Evolutionary conservation across 2,329 filamentous ascomycete species (phyloP).

Genomic region (Talaromyces funiculosus): DNA sequence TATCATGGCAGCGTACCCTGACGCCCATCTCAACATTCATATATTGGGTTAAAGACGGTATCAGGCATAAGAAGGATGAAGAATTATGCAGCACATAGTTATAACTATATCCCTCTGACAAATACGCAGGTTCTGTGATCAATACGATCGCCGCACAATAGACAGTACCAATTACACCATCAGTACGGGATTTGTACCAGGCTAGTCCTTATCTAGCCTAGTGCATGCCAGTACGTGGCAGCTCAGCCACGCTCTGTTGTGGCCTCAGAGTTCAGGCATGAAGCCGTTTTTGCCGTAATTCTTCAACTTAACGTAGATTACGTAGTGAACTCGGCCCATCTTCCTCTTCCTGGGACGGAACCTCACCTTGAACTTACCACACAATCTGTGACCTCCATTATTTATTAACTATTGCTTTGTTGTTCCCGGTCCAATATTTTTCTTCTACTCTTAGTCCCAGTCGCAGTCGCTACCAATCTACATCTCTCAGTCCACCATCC

Average conservation of each 20-base stretch:
- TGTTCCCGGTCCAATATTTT: background rate
- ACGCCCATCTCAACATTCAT: too few relatives aligned
- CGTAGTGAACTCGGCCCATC: conserved; percentile 4
- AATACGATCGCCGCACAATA: background rate
- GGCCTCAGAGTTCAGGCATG: background rate
- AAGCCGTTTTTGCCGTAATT: background rate
- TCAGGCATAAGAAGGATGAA: background rate
- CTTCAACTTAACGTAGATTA: background rate
- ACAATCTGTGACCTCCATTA: background rate
- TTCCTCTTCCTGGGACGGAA: background rate
- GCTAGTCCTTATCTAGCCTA: background rate
- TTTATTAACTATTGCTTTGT: background rate
- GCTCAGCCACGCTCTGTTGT: background rate
- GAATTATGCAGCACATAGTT: background rate
- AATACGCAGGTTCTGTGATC: background rate
- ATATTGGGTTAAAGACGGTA: background rate
- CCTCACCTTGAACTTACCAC: background rate
- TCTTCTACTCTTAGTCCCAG: background rate
- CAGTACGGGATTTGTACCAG: background rate
- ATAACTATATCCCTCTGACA: too few relatives aligned
- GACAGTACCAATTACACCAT: background rate
- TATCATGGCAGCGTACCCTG: too few relatives aligned
- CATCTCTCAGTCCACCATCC: background rate
- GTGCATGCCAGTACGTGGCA: background rate
- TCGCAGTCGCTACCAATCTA: background rate